These are phyloP conservation scores for Flaveria brownii DNA, from an alignment of 129 eudicot genomes.

Conservation along the genomic window DNA sequence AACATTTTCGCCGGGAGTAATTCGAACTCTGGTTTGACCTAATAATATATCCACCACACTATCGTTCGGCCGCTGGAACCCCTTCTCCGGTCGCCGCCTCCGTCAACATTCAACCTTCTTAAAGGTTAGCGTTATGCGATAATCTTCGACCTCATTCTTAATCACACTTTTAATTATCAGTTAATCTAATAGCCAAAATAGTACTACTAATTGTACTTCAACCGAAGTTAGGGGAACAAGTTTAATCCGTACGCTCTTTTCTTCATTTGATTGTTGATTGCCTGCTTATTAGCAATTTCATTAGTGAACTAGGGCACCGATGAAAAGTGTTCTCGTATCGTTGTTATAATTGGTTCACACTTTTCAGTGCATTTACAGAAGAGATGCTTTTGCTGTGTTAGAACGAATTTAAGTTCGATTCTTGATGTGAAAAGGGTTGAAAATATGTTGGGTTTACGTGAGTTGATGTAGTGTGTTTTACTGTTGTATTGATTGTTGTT, in stretches of 20 bases:
- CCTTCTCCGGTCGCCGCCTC: slow-evolving; percentile 16
- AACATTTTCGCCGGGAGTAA: too few species aligned
- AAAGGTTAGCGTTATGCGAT: slow-evolving; percentile 21
- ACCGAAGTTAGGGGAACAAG: neutral
- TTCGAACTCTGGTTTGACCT: neutral
- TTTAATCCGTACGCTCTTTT: neutral
- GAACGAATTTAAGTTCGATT: neutral
- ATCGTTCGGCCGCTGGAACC: neutral
- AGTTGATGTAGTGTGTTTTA: slow-evolving; percentile 12
- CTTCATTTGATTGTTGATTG: neutral
- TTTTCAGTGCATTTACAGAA: slow-evolving; percentile 13
- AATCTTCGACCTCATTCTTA: neutral
- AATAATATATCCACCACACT: neutral
- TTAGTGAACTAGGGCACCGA: slow-evolving; percentile 13
- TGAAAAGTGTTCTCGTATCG: neutral
- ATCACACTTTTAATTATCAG: neutral
- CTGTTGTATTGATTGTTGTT: neutral
- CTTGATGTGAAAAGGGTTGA: neutral
- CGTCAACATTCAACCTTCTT: slow-evolving; percentile 12
- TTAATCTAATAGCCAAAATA: slow-evolving; percentile 3
- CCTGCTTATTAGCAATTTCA: neutral
- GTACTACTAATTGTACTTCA: neutral
- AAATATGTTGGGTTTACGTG: neutral
- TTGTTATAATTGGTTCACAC: neutral
- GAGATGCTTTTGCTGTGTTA: neutral